Conservation (phyloP, 2,329 filamentous ascomycete species). For the Exutisphaerella laricina region DNA sequence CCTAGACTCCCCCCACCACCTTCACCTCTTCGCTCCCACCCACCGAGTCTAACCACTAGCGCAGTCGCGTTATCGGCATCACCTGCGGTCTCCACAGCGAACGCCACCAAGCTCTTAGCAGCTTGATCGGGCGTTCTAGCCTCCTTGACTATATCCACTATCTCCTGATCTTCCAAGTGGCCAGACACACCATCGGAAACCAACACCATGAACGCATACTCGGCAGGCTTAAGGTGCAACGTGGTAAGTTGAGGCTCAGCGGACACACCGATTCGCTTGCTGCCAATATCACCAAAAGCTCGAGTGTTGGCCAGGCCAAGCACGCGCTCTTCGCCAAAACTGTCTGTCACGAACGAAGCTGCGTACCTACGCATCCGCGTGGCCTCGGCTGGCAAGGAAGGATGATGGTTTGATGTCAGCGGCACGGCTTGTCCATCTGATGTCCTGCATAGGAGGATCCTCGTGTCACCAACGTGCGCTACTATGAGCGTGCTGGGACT, state of each 20-base stretch:
- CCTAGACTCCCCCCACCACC: conserved; percentile 84
- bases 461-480: conserved; percentile 89
- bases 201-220: conserved; percentile 85
- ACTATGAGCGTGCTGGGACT: conserved; percentile 77
- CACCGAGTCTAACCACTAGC: conserved; percentile 57
- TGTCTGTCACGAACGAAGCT: conserved; percentile 83
- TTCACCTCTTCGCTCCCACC: conserved; percentile 66
- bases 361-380: conserved; percentile 80
- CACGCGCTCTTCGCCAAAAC: conserved; percentile 95
- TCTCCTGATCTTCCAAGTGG: conserved; percentile 83
- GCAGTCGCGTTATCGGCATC: conserved; percentile 61
- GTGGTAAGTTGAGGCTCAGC: conserved; percentile 86
- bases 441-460: conserved; percentile 84
- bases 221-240: conserved; percentile 71
- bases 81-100: conserved; percentile 74
- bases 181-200: conserved; percentile 86
- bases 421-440: conserved; percentile 72
- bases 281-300: conserved; percentile 85
- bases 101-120: conserved; percentile 70
- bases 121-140: conserved; percentile 84
- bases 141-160: conserved; percentile 94
- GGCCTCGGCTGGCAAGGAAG: conserved; percentile 77
- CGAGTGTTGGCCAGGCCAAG: conserved; percentile 89
- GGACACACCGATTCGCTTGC: conserved; percentile 87
- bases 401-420: conserved; percentile 87